Base-by-base conservation (phyloP, 78 protist species). In the Pigoraptor vietnamica region DNA sequence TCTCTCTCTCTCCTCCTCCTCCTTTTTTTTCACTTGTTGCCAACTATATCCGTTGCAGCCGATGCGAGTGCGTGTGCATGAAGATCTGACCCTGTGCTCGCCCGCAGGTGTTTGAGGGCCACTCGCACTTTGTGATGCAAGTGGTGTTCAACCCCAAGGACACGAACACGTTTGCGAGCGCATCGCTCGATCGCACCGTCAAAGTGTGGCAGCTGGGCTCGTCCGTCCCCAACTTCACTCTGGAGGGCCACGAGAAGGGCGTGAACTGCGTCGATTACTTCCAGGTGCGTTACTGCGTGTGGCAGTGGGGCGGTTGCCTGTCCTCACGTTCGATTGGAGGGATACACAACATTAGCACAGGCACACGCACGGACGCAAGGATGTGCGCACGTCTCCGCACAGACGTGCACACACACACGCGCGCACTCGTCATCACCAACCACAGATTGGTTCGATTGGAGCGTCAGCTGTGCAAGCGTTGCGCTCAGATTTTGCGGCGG, bases 221-320 rank as follows among this genome's bases (percentile, higher is more conserved):
- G 10, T 0, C 96, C 37, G 38, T 33, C 37, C 98, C 99, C 36
- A 95, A 97, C 92, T 98, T 98, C 91, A 98, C 99, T 0, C 95
- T 99, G n/a, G 98, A 97, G 91, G 99, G 99, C 34, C 99, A 99
- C 88, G 97, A 95, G 87, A 95, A 96, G 93, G 99, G 99, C 21
- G 98, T 98, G 81, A 99, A 99, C 95, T 93, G 97, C 81, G 98
- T 99, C 34, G 98, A 95, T 56, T 99, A 96, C 90, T 98, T 90
- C 89, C 88, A 32, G 90, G 37, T 86, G 23, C 2, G n/a, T 29
- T 29, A 0, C 0, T 83, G 35, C 23, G 87, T 83, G 14, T 48
- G 67, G 67, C 29, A 21, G 67, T 48, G 67, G 67, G 67, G n/a
- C n/a, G n/a, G n/a, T n/a, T n/a, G n/a, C n/a, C n/a, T n/a, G n/a